phyloP scores from a whole-genome alignment of 116 monocot genomes.

The Trichopus zeylanicus region DNA sequence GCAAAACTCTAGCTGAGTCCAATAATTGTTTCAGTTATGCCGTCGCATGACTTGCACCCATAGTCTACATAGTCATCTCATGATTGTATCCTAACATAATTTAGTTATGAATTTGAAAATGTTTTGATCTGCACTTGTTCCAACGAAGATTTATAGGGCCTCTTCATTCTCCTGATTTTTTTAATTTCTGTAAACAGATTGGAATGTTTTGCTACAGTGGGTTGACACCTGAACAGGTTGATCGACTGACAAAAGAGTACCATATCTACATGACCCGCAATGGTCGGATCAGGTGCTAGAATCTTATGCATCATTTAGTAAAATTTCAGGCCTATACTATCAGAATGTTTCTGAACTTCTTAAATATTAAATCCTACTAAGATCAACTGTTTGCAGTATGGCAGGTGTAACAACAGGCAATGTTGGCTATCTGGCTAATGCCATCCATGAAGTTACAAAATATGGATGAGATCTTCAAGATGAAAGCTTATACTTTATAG shows the following conservation, averaged over 20 bases:
- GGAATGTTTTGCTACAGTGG: slow-evolving; percentile 99
- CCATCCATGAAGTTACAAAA: slow-evolving; percentile 88
- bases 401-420: slow-evolving; percentile 92
- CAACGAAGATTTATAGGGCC: too few species aligned
- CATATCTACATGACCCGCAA: slow-evolving; percentile 99
- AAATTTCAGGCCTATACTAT: neutral
- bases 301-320: neutral
- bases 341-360: neutral
- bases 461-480: slow-evolving; percentile 4
- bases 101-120: too few species aligned
- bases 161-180: neutral
- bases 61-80: neutral
- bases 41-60: too few species aligned
- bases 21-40: too few species aligned
- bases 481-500: neutral
- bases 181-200: slow-evolving; percentile 37
- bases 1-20: too few species aligned
- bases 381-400: slow-evolving; percentile 43
- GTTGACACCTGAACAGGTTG: slow-evolving; percentile 90
- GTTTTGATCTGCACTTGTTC: too few species aligned
- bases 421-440: slow-evolving; percentile 74
- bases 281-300: slow-evolving; percentile 78
- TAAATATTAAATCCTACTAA: neutral
- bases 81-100: neutral
- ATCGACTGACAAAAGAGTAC: slow-evolving; percentile 78